phyloP scores from a whole-genome alignment of 805 yeast species.

The Isabelozyma heimii region DNA sequence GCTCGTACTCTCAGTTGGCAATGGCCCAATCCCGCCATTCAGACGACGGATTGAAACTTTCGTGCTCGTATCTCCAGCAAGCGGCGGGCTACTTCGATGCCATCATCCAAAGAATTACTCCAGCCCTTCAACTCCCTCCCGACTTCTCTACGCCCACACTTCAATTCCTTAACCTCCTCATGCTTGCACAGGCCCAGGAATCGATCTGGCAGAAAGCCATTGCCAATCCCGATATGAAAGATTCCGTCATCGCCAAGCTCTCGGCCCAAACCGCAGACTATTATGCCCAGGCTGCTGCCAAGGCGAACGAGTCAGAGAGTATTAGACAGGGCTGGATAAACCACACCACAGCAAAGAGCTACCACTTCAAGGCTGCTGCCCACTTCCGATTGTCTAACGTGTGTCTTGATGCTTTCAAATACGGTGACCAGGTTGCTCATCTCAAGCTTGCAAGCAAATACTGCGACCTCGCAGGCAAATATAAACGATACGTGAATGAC shows the following conservation, averaged over 20 bases:
- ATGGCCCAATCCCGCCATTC: slow-evolving; percentile 40
- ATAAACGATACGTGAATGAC: slow-evolving; percentile 40
- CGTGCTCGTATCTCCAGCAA: slow-evolving; percentile 64
- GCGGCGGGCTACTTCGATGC: slow-evolving; percentile 66
- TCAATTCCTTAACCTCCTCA: slow-evolving; percentile 47
- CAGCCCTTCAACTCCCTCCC: slow-evolving; percentile 16
- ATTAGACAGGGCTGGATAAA: slow-evolving; percentile 62
- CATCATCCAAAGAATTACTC: not conserved
- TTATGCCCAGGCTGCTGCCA: slow-evolving; percentile 46
- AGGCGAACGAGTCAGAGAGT: slow-evolving; percentile 41
- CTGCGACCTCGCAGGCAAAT: slow-evolving; percentile 35
- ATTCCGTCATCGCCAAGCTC: slow-evolving; percentile 60
- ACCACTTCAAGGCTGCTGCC: slow-evolving; percentile 72
- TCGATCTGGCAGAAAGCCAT: slow-evolving; percentile 75
- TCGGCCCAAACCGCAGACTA: slow-evolving; percentile 60
- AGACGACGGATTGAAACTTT: slow-evolving; percentile 55
- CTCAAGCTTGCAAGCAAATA: slow-evolving; percentile 42
- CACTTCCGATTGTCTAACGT: slow-evolving; percentile 58
- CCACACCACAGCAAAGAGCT: slow-evolving; percentile 55
- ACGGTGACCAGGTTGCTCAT: slow-evolving; percentile 71
- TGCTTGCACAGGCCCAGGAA: slow-evolving; percentile 87
- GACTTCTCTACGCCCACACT: slow-evolving; percentile 55
- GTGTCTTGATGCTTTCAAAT: slow-evolving; percentile 46
- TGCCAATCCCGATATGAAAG: slow-evolving; percentile 45
- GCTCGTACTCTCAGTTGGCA: slow-evolving; percentile 59